phyloP scores from a whole-genome alignment of 1,139 yeast genomes.

The Taphrina confusa region DNA sequence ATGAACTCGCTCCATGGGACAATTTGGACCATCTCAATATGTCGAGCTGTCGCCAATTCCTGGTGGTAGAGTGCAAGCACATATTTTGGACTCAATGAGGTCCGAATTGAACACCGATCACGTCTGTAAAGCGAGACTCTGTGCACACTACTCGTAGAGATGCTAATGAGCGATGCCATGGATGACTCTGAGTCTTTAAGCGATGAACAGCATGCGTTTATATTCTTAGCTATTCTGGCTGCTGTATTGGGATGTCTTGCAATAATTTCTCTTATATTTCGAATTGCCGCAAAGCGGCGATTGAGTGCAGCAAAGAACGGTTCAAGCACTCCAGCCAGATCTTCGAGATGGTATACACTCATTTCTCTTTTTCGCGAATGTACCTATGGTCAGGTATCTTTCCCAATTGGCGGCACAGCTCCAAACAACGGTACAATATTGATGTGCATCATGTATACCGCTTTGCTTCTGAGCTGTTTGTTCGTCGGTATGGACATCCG shows the following conservation, averaged over 20 bases:
- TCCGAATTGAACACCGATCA: no score
- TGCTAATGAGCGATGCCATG: no score
- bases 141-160: no score
- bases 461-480: slow-evolving; percentile 12
- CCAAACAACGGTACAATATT: slow-evolving; percentile 6
- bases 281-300: no score
- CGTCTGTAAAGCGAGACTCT: no score
- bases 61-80: no score
- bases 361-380: slow-evolving; percentile 13
- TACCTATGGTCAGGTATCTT: slow-evolving; percentile 4
- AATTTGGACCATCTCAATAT: no score
- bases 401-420: slow-evolving; percentile 3
- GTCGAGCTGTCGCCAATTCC: no score
- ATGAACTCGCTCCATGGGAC: no score
- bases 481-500: background rate
- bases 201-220: background rate
- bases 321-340: background rate
- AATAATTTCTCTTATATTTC: background rate
- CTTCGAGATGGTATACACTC: background rate
- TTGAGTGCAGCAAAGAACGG: background rate
- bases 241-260: background rate
- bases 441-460: slow-evolving; percentile 5
- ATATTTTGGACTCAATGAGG: no score
- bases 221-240: slow-evolving; percentile 3
- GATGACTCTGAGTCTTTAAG: background rate